Conservation (phyloP, 2,329 filamentous ascomycete genomes). For the Allantophomopsis lycopodina region DNA sequence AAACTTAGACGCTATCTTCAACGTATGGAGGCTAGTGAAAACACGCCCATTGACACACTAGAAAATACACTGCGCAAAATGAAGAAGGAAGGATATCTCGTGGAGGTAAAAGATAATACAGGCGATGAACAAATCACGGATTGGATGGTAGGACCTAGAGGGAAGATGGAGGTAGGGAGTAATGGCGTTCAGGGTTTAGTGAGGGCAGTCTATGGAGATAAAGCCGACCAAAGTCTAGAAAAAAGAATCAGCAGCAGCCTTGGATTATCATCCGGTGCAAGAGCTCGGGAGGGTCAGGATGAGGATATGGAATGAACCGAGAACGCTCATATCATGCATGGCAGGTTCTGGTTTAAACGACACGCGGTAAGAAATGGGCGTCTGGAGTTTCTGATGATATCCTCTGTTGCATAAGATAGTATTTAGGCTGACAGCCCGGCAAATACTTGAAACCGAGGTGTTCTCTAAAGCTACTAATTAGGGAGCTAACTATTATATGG, state of each 20-base stretch:
- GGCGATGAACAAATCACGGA: conserved; percentile 66
- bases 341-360: no score
- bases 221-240: conserved; percentile 37
- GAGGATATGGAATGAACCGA: no score
- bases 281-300: no score
- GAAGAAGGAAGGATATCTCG: conserved; percentile 71
- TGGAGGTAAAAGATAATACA: conserved; percentile 57
- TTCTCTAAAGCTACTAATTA: no score
- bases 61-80: conserved; percentile 63
- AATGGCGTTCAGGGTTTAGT: conserved; percentile 62
- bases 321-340: no score
- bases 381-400: no score
- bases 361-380: no score
- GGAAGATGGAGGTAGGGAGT: conserved; percentile 73
- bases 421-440: no score
- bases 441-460: no score
- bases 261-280: conserved; percentile 19
- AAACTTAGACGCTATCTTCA: conserved; percentile 66
- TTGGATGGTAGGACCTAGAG: conserved; percentile 75
- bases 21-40: conserved; percentile 61
- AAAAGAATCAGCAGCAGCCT: conserved; percentile 48
- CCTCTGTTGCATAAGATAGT: no score
- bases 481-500: no score
- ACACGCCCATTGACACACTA: conserved; percentile 60
- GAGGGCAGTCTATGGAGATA: conserved; percentile 39